These are phyloP conservation scores for Boletus sp. DNA, from an alignment of 768 basidiomycete genomes.

Conservation along the genomic window DNA sequence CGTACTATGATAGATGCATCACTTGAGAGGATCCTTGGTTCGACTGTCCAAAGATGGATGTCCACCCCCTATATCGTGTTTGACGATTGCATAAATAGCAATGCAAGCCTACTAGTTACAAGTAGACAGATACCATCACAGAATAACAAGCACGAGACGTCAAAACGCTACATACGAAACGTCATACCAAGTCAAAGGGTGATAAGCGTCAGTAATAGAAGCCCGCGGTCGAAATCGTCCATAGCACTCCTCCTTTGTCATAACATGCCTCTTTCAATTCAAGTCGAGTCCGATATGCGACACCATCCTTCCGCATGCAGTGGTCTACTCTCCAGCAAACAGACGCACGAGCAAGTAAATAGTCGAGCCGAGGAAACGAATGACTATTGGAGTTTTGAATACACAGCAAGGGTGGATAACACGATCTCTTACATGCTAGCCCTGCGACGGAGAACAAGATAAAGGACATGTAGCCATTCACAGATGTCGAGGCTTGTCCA, in stretches of 20 bases:
- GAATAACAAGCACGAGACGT: not conserved
- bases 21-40: not conserved
- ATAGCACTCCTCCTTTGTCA: not conserved
- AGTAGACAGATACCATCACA: too few species aligned
- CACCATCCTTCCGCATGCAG: not conserved
- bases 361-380: slow-evolving; percentile 82
- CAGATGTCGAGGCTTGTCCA: slow-evolving; percentile 48
- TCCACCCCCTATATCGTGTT: not conserved
- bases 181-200: too few species aligned
- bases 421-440: slow-evolving; percentile 67
- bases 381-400: slow-evolving; percentile 46
- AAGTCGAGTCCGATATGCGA: not conserved
- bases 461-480: slow-evolving; percentile 88
- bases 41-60: not conserved
- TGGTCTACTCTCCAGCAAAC: slow-evolving; percentile 76
- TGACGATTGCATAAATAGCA: too few species aligned
- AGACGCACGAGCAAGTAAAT: slow-evolving; percentile 81
- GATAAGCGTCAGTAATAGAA: not conserved
- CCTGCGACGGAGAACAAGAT: slow-evolving; percentile 86
- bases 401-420: not conserved
- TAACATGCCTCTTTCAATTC: too few species aligned
- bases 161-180: not conserved
- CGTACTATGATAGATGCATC: too few species aligned
- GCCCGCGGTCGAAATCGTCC: slow-evolving; percentile 13
- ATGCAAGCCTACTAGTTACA: too few species aligned